Percentiles rank a stretch among this genome's conserved stretches.
Conservation (phyloP, 352 stramenopile genomes). For the Pythium biforme region DNA sequence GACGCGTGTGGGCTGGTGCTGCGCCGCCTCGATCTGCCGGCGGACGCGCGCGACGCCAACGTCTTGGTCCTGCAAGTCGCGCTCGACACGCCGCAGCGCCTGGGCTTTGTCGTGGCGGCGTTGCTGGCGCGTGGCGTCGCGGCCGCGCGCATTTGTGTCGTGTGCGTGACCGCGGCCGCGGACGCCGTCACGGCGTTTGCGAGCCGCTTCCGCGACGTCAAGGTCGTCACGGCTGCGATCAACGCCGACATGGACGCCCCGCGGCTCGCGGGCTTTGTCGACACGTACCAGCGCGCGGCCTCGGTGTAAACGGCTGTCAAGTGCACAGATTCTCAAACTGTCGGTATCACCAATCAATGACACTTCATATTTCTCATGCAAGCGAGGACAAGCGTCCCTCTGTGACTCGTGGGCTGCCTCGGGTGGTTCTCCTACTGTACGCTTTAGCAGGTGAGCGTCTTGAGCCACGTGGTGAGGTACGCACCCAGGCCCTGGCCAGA, state of each 20-base stretch:
- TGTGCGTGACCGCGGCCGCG: constrained; percentile 12
- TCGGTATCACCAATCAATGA: too few species aligned
- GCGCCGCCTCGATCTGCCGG: constrained; percentile 12
- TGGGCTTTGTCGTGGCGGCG: constrained; percentile 1
- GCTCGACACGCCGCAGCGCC: constrained; percentile 4
- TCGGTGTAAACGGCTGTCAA: background rate
- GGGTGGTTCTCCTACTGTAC: too few species aligned
- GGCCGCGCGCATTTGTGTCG: constrained; percentile 12
- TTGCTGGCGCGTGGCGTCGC: constrained; percentile 9
- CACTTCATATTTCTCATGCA: too few species aligned
- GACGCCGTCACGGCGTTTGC: constrained; percentile 17
- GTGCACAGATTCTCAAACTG: too few species aligned
- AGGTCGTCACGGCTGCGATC: constrained; percentile 22
- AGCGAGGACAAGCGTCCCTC: background rate
- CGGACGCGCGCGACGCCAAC: constrained; percentile 8
- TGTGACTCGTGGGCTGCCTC: too few species aligned
- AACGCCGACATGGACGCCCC: constrained; percentile 18
- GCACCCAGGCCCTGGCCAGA: background rate
- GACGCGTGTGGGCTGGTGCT: background rate
- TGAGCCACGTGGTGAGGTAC: constrained; percentile 3
- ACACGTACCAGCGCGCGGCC: constrained; percentile 6
- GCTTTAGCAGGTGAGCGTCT: background rate
- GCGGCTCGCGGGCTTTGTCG: constrained; percentile 14
- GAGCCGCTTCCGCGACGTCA: constrained; percentile 22
- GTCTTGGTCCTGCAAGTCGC: constrained; percentile 17